phyloP scores from a whole-genome alignment of 257 asterid genomes.

The Plantago major region DNA sequence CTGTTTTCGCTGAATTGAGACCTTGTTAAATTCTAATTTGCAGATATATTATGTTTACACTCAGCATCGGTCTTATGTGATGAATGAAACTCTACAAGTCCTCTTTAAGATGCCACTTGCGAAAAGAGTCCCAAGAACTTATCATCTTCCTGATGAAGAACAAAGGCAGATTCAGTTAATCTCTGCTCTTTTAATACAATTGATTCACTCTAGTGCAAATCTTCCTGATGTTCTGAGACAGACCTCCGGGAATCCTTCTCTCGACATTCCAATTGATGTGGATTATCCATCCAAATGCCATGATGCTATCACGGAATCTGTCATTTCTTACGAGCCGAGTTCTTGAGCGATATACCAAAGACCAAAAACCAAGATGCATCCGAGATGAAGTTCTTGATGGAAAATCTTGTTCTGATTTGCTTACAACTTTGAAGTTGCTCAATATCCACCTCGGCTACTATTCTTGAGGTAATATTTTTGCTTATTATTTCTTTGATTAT shows the following conservation, averaged over 20 bases:
- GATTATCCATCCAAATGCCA: conserved; percentile 78
- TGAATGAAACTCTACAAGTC: conserved; percentile 92
- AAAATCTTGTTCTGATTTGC: conserved; percentile 93
- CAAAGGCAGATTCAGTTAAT: conserved; percentile 91
- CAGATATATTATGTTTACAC: conserved; percentile 75
- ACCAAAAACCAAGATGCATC: conserved; percentile 84
- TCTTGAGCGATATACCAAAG: conserved; percentile 87
- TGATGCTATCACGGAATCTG: conserved; percentile 90
- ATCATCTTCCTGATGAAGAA: conserved; percentile 97
- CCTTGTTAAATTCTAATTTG: conserved; percentile 17
- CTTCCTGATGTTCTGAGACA: conserved; percentile 78
- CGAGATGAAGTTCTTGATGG: conserved; percentile 84
- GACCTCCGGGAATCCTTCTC: conserved; percentile 50
- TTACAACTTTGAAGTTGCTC: conserved; percentile 80
- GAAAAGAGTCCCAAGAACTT: conserved; percentile 81
- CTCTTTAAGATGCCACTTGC: conserved; percentile 85
- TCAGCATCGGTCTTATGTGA: conserved; percentile 78
- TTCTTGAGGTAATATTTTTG: conserved; percentile 66
- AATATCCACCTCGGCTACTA: conserved; percentile 91
- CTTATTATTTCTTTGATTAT: conserved; percentile 17
- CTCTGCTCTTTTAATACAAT: conserved; percentile 77
- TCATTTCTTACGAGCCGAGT: conserved; percentile 97
- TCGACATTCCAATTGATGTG: conserved; percentile 63
- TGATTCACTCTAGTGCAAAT: conserved; percentile 87
- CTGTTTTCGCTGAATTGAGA: conserved; percentile 25